A percentile compares a stretch with the other conserved stretches of the same genome.
Conservation (phyloP, 495 filamentous ascomycete genomes). For the Ramalina peruviana region DNA sequence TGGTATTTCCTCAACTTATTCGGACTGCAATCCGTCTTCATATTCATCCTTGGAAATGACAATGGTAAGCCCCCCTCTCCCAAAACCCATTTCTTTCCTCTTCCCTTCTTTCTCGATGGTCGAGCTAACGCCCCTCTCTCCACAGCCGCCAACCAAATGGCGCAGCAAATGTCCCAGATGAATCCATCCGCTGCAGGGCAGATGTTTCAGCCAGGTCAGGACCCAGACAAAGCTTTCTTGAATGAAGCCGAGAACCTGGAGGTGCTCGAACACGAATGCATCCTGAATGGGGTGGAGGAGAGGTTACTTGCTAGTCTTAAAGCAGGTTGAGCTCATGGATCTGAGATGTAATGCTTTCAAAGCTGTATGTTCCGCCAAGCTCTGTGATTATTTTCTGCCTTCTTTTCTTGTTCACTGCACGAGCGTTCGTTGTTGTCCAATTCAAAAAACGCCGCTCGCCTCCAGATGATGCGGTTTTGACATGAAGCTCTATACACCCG, state of each 20-base stretch:
- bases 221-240: conserved; percentile 85
- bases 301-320: conserved; percentile 41
- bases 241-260: conserved; percentile 90
- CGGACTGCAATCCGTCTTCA: conserved; percentile 93
- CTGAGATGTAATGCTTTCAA: too few relatives aligned
- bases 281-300: conserved; percentile 75
- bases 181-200: conserved; percentile 51
- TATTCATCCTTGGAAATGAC: conserved; percentile 87
- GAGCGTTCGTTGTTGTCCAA: too few relatives aligned
- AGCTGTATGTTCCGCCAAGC: too few relatives aligned
- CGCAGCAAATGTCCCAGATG: conserved; percentile 80
- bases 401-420: too few relatives aligned
- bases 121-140: conserved; percentile 5
- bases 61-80: conserved; percentile 50
- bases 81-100: not conserved
- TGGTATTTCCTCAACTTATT: conserved; percentile 98
- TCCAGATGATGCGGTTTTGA: too few relatives aligned
- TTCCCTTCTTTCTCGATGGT: not conserved
- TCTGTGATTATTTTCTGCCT: too few relatives aligned
- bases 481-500: too few relatives aligned
- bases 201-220: conserved; percentile 86
- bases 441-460: too few relatives aligned
- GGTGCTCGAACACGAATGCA: conserved; percentile 82
- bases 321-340: not conserved
- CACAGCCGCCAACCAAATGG: conserved; percentile 83